Evolutionary conservation across 2,329 filamentous ascomycete genomes (phyloP), one percentile per base, ranked within the genome.

Genomic region (Colletotrichum incanum): DNA sequence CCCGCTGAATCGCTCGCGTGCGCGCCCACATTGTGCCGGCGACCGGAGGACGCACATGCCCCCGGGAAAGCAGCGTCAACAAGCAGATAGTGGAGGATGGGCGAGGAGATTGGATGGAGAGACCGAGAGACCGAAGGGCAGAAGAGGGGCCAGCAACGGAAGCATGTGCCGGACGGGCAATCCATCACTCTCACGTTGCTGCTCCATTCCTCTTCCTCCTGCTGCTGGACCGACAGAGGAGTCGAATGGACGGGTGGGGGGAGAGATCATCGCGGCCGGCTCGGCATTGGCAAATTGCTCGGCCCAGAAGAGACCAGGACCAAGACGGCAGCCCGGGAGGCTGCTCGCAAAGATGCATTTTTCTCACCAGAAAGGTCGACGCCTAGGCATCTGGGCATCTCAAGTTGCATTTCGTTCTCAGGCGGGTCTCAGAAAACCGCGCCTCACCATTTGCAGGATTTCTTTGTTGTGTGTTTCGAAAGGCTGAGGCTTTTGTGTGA

Each of bases 181-280:
- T n/a, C 20, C 50, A 54, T 54, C 6, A 16, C 50, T 54, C 28
- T 34, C 28, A 31, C 50, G 12, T 18, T 31, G 16, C 12, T 54
- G 50, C 28, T 34, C 31, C 50, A 34, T 12, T 34, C 20, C 18
- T 34, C 20, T 18, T 34, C 26, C 43, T 45, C 18, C 43, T n/a
- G 43, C 43, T 45, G 18, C 43, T 45, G 47, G 28, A 55, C 55
- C 62, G 43, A 20, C 12, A 52, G 34, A 50, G 45, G 52, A 43
- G 41, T 41, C 34, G 34, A 54, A 54, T 20, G 28, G 8, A 45
- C 41, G 49, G 18, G 18, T 12, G 47, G 23, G 39, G 59, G 28
- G 56, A 34, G 28, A 55, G 28, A 56, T 49, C 41, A 61, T 50
- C 43, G 26, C 67, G 50, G 66, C 43, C 67, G 41, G 66, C 60